Evolutionary conservation across 2,329 filamentous ascomycete genomes (phyloP).

Genomic region (Pseudocercospora fuligena): DNA sequence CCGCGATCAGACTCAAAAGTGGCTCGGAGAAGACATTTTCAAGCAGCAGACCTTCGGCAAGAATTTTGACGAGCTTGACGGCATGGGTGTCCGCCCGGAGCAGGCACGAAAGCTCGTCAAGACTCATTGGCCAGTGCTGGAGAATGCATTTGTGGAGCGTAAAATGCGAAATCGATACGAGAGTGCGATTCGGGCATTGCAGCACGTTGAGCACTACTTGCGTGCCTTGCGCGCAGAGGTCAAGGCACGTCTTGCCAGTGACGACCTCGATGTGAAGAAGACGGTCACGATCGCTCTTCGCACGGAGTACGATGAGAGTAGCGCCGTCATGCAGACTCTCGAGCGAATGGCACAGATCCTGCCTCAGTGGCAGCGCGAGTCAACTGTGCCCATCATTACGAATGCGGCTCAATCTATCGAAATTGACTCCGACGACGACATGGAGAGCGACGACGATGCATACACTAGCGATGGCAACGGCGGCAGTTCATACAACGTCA

Average conservation of each 20-base stretch:
- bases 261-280: neutral
- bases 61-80: slow-evolving; percentile 1
- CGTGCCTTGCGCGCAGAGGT: neutral
- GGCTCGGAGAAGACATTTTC: slow-evolving; percentile 18
- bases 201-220: slow-evolving; percentile 13
- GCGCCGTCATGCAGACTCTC: slow-evolving; percentile 5
- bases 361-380: slow-evolving; percentile 11
- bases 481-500: neutral
- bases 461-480: slow-evolving; percentile 8
- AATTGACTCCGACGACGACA: slow-evolving; percentile 20
- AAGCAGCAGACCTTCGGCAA: slow-evolving; percentile 10
- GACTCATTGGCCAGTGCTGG: neutral
- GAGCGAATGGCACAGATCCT: slow-evolving; percentile 6
- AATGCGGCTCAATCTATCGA: slow-evolving; percentile 5
- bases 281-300: slow-evolving; percentile 3
- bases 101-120: slow-evolving; percentile 14
- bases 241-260: neutral
- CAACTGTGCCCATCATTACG: slow-evolving; percentile 7
- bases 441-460: slow-evolving; percentile 16
- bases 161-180: slow-evolving; percentile 15
- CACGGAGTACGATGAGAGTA: slow-evolving; percentile 14
- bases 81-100: slow-evolving; percentile 13
- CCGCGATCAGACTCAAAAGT: slow-evolving; percentile 14
- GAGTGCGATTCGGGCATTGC: slow-evolving; percentile 14
- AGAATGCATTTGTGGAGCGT: slow-evolving; percentile 9